These are phyloP conservation scores for Entoloma clypeatum DNA, from an alignment of 1,284 basidiomycete genomes.

Conservation along the genomic window DNA sequence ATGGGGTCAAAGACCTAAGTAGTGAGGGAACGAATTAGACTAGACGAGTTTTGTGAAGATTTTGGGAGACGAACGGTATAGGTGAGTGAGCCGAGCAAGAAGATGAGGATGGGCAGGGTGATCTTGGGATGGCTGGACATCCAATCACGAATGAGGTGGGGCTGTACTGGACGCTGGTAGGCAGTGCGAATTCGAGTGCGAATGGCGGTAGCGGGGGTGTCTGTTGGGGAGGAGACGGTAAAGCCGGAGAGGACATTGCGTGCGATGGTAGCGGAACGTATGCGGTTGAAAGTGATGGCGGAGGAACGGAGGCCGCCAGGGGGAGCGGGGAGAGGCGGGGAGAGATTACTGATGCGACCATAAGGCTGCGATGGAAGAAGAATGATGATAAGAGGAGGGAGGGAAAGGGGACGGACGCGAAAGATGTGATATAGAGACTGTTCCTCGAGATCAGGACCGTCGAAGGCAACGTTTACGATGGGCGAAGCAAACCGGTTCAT, in stretches of 20 bases:
- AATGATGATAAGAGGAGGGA: conserved; percentile 7
- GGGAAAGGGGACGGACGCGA: conserved; percentile 48
- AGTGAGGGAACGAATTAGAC: conserved; percentile 2
- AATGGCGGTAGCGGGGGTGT: conserved; percentile 22
- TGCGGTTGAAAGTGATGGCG: conserved; percentile 56
- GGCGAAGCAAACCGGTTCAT: conserved; percentile 78
- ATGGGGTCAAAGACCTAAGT: conserved; percentile 87
- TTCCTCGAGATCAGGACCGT: conserved; percentile 82
- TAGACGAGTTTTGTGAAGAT: conserved; percentile 20
- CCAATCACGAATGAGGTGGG: conserved; percentile 81
- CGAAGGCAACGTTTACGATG: conserved; percentile 75
- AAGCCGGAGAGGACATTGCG: conserved; percentile 85
- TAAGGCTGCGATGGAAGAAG: conserved; percentile 57
- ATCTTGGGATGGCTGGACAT: conserved; percentile 83
- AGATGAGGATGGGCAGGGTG: conserved; percentile 80
- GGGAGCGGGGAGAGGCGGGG: conserved; percentile 57
- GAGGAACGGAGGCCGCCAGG: conserved; percentile 68
- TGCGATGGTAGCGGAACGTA: conserved; percentile 76
- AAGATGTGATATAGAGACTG: conserved; percentile 70
- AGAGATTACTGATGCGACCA: conserved; percentile 74
- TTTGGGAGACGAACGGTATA: conserved; percentile 62
- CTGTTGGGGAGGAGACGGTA: conserved; percentile 28
- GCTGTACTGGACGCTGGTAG: conserved; percentile 75
- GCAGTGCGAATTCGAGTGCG: conserved; percentile 60
- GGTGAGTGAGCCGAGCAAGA: conserved; percentile 84